phyloP scores from a whole-genome alignment of 495 filamentous ascomycete species.

The Hypomontagnella monticulosa region DNA sequence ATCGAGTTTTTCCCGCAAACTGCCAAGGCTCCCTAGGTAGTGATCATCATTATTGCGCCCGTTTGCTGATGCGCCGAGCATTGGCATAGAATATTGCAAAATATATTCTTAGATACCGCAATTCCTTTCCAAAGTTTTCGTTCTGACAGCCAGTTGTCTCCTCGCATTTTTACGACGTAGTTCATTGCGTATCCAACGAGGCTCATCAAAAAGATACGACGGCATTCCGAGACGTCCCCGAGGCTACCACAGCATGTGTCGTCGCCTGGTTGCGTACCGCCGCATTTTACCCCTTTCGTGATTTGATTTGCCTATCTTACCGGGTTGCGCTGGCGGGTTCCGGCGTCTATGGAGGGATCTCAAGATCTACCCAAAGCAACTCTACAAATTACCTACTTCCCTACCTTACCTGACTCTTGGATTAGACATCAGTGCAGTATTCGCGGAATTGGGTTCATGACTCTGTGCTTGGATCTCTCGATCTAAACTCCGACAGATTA shows the following conservation, averaged over 20 bases:
- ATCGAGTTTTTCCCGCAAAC: conserved; percentile 13
- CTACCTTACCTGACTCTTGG: conserved; percentile 20
- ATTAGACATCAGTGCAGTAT: conserved; percentile 36
- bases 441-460: conserved; percentile 23
- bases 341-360: conserved; percentile 25
- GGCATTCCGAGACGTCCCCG: conserved; percentile 35
- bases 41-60: conserved; percentile 31
- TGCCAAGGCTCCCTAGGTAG: conserved; percentile 38
- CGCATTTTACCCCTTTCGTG: conserved; percentile 30
- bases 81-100: conserved; percentile 31
- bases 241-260: conserved; percentile 31
- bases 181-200: conserved; percentile 29
- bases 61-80: conserved; percentile 36
- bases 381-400: conserved; percentile 4
- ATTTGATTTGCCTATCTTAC: conserved; percentile 28
- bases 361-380: conserved; percentile 33
- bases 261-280: conserved; percentile 35
- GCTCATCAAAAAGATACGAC: conserved; percentile 21
- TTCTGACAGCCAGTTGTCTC: conserved; percentile 26
- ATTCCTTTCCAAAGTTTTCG: conserved; percentile 10
- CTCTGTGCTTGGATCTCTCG: conserved; percentile 15
- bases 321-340: conserved; percentile 7
- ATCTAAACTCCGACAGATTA: conserved; percentile 32
- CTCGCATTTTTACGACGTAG: conserved; percentile 3
- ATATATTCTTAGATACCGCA: conserved; percentile 28